phyloP scores from a whole-genome alignment of 306 rosid species.

The Trichosanthes truncata region DNA sequence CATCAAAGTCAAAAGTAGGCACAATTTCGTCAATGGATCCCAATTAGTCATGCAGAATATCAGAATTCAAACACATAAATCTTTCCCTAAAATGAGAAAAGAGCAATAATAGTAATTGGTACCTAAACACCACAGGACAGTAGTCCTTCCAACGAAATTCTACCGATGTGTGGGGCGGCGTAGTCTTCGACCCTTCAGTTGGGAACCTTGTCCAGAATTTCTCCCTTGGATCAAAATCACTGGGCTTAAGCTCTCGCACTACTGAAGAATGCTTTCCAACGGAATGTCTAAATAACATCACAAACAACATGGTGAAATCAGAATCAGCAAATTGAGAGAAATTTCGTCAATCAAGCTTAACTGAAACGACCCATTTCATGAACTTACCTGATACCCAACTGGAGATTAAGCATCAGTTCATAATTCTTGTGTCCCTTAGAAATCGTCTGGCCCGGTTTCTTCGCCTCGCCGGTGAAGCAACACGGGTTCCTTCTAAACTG shows the following conservation, averaged over 20 bases:
- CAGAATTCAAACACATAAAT: not conserved
- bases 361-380: not conserved
- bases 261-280: slow-evolving; percentile 83
- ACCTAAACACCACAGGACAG: slow-evolving; percentile 95
- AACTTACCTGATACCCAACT: slow-evolving; percentile 72
- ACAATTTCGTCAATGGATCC: not conserved
- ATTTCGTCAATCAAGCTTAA: not conserved
- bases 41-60: not conserved
- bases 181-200: slow-evolving; percentile 70
- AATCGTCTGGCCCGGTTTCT: slow-evolving; percentile 69
- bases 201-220: slow-evolving; percentile 98
- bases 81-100: not conserved
- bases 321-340: not conserved
- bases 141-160: slow-evolving; percentile 97
- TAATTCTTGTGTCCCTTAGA: slow-evolving; percentile 86
- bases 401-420: slow-evolving; percentile 90
- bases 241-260: slow-evolving; percentile 31
- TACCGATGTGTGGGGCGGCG: slow-evolving; percentile 78
- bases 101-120: not conserved
- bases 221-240: slow-evolving; percentile 81
- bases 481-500: slow-evolving; percentile 44
- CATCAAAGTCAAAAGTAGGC: not conserved
- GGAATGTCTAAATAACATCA: slow-evolving; percentile 41
- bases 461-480: slow-evolving; percentile 52
- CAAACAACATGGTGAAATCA: not conserved